A percentile compares a stretch with the other conserved stretches of the same genome.
phyloP scores from a whole-genome alignment of 2,329 filamentous ascomycete genomes.

The Sclerotinia glacialis region DNA sequence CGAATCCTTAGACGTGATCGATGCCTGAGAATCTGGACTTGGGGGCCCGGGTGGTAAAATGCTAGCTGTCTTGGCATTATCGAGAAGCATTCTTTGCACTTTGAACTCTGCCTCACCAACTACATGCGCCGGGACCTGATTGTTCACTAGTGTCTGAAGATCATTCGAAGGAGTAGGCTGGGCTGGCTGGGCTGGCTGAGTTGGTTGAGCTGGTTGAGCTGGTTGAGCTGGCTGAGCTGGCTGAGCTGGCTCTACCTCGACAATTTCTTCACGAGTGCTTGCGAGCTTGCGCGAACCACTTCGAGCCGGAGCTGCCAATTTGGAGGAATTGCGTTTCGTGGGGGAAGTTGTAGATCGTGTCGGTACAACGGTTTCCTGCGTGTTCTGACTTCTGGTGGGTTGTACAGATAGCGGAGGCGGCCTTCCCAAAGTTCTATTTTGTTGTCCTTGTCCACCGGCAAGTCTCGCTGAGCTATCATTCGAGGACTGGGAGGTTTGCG shows the following conservation, averaged over 20 bases:
- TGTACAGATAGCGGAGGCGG: conserved; percentile 5
- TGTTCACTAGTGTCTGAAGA: not conserved
- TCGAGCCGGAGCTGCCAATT: not conserved
- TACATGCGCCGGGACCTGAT: not conserved
- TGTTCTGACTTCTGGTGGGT: conserved; percentile 3
- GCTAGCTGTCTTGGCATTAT: conserved; percentile 14
- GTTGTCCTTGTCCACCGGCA: conserved; percentile 8
- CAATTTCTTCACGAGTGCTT: conserved; percentile 18
- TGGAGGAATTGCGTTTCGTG: conserved; percentile 10
- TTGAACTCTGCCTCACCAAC: conserved; percentile 15
- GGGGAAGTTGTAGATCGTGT: conserved; percentile 17
- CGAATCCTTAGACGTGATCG: conserved; percentile 19
- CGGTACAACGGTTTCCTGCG: not conserved
- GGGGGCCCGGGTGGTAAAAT: conserved; percentile 3
- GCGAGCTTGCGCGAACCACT: conserved; percentile 16
- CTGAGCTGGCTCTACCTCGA: not conserved
- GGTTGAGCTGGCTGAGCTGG: not conserved
- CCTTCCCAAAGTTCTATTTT: conserved; percentile 8
- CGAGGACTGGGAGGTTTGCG: conserved; percentile 47
- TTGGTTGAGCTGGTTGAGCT: not conserved
- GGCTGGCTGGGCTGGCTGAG: not conserved
- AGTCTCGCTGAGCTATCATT: conserved; percentile 27
- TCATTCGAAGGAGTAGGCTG: conserved; percentile 1
- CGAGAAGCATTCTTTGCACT: conserved; percentile 18
- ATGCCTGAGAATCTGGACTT: conserved; percentile 19